Conservation (phyloP, 768 basidiomycete species). For the Suillus placidus region DNA sequence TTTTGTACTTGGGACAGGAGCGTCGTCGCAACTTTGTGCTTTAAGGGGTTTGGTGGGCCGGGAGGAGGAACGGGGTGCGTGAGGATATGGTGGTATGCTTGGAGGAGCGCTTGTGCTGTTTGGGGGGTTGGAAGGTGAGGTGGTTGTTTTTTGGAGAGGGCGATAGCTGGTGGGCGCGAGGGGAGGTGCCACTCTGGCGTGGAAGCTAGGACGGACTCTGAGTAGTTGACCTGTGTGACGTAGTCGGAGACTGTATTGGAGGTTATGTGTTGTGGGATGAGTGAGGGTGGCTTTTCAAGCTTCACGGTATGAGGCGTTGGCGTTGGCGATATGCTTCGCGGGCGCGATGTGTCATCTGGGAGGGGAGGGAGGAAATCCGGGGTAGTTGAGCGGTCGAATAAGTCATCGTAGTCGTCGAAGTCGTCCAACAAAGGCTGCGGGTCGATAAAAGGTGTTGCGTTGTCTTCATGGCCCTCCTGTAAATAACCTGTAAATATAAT, state of each 20-base stretch:
- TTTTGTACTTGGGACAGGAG: constrained; percentile 60
- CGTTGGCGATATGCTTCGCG: constrained; percentile 39
- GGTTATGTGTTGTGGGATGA: constrained; percentile 44
- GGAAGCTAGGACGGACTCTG: constrained; percentile 67
- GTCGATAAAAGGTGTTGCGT: constrained; percentile 57
- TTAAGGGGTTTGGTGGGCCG: constrained; percentile 55
- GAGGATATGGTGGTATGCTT: constrained; percentile 77
- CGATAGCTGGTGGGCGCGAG: constrained; percentile 33
- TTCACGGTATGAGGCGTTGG: constrained; percentile 37
- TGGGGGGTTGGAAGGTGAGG: constrained; percentile 51
- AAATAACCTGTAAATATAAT: constrained; percentile 54
- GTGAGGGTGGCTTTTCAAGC: constrained; percentile 40
- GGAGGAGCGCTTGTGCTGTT: constrained; percentile 63
- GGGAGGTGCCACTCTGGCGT: constrained; percentile 75
- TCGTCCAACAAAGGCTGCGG: constrained; percentile 20
- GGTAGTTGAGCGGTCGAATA: constrained; percentile 35
- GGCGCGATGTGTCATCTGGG: constrained; percentile 29
- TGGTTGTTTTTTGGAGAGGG: constrained; percentile 21
- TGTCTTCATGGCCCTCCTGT: constrained; percentile 57
- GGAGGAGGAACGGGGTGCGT: constrained; percentile 64
- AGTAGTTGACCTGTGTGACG: constrained; percentile 71
- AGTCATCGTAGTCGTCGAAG: constrained; percentile 9
- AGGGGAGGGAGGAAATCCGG: constrained; percentile 39
- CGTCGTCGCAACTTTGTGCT: constrained; percentile 78
- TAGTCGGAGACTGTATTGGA: constrained; percentile 63